Conservation (phyloP, 306 rosid genomes). For the Sicyos baderoa region DNA sequence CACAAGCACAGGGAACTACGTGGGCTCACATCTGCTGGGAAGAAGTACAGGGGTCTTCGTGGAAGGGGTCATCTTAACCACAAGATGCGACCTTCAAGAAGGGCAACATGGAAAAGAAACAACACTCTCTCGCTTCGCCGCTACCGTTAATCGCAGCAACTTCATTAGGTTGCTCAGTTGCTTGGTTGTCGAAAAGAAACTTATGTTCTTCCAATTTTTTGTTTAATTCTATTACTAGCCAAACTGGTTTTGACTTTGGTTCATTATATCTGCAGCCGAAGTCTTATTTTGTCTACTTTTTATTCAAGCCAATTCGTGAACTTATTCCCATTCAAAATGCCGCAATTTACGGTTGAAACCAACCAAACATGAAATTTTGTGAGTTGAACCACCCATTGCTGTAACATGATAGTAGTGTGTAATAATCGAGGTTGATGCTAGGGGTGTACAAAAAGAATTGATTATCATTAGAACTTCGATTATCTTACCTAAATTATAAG, state of each 20-base stretch:
- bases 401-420: too few species aligned
- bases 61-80: constrained; percentile 70
- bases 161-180: neutral
- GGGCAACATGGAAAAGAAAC: constrained; percentile 90
- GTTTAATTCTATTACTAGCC: neutral
- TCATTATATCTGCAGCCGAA: neutral
- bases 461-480: too few species aligned
- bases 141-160: constrained; percentile 38
- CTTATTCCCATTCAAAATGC: too few species aligned
- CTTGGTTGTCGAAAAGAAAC: constrained; percentile 4
- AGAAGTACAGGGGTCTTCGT: constrained; percentile 61
- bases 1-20: constrained; percentile 88
- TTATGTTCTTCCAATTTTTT: constrained; percentile 12
- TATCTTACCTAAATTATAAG: too few species aligned
- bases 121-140: constrained; percentile 78
- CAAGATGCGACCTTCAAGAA: constrained; percentile 65
- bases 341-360: too few species aligned
- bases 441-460: too few species aligned
- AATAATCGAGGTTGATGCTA: too few species aligned
- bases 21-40: constrained; percentile 79
- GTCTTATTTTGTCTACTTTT: neutral
- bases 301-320: too few species aligned
- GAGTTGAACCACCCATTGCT: too few species aligned
- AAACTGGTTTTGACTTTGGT: neutral
- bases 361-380: too few species aligned